These are phyloP conservation scores for Coccomyxa subellipsoidea DNA, from an alignment of 163 green algal species.

Conservation along the genomic window DNA sequence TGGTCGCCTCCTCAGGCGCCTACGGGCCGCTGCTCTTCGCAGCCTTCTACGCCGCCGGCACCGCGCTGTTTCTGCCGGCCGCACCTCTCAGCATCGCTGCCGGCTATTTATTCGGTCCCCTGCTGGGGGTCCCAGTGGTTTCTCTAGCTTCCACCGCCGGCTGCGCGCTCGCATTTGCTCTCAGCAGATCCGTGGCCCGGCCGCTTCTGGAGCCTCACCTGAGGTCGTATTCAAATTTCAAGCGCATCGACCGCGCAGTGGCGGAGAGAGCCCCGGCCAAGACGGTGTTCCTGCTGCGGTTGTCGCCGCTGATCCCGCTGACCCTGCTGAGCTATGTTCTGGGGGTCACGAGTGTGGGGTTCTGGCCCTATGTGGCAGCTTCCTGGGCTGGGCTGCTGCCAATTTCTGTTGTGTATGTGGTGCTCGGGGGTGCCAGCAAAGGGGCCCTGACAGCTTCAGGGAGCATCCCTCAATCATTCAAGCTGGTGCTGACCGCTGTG, in stretches of 20 bases:
- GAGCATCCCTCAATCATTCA: slow-evolving; percentile 13
- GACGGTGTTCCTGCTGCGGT: slow-evolving; percentile 52
- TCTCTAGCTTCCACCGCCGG: slow-evolving; percentile 55
- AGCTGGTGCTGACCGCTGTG: slow-evolving; percentile 59
- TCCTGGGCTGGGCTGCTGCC: slow-evolving; percentile 52
- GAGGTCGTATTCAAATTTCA: slow-evolving; percentile 36
- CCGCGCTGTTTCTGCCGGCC: slow-evolving; percentile 64
- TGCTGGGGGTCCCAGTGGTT: slow-evolving; percentile 57
- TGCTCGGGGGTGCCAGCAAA: slow-evolving; percentile 52
- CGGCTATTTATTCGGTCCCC: slow-evolving; percentile 69
- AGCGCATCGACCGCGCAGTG: slow-evolving; percentile 43
- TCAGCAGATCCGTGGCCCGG: slow-evolving; percentile 53
- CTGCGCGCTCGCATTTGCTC: slow-evolving; percentile 57
- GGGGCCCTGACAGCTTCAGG: slow-evolving; percentile 43
- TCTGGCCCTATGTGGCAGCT: slow-evolving; percentile 37
- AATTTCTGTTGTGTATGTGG: slow-evolving; percentile 73
- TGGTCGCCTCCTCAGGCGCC: slow-evolving; percentile 12
- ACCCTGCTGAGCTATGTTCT: slow-evolving; percentile 53
- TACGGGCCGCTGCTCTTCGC: slow-evolving; percentile 49
- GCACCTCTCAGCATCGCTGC: slow-evolving; percentile 67
- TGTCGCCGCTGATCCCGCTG: slow-evolving; percentile 53
- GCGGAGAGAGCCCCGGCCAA: slow-evolving; percentile 36
- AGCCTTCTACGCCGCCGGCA: not conserved
- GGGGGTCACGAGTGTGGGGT: slow-evolving; percentile 37
- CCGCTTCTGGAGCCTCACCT: slow-evolving; percentile 45